phyloP scores from a whole-genome alignment of 345 rosid species.

The Turritis glabra region DNA sequence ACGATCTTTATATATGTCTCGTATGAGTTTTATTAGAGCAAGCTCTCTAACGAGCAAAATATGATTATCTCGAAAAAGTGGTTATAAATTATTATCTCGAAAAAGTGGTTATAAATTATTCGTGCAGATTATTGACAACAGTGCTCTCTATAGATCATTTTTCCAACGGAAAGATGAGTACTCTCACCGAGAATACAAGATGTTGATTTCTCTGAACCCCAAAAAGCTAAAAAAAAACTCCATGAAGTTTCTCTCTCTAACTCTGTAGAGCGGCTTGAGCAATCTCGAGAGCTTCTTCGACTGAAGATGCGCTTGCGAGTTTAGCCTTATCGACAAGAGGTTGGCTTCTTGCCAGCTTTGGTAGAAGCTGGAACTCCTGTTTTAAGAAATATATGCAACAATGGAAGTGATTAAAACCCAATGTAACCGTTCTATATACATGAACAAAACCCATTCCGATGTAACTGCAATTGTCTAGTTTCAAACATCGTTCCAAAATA shows the following conservation, averaged over 20 bases:
- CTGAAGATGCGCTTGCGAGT: constrained; percentile 80
- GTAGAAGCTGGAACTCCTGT: constrained; percentile 88
- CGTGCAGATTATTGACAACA: constrained; percentile 21
- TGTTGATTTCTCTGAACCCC: constrained; percentile 18
- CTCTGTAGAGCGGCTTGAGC: constrained; percentile 51
- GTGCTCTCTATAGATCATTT: constrained; percentile 25
- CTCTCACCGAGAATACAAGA: background rate
- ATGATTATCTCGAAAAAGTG: background rate
- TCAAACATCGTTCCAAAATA: background rate
- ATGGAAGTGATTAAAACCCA: background rate
- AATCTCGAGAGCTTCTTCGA: constrained; percentile 81
- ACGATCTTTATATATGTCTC: background rate
- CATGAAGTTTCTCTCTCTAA: constrained; percentile 25
- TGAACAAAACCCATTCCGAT: background rate
- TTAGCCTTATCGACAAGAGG: constrained; percentile 70
- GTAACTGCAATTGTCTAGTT: background rate
- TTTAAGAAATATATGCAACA: background rate
- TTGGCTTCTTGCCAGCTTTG: constrained; percentile 78
- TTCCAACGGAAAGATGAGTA: constrained; percentile 23
- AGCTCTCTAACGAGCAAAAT: background rate
- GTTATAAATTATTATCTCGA: background rate
- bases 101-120: background rate
- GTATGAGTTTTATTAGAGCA: background rate
- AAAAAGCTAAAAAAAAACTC: background rate
- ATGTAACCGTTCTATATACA: background rate